These are phyloP conservation scores for Diplocarpon mali DNA, from an alignment of 2,329 filamentous ascomycete species.

Conservation along the genomic window DNA sequence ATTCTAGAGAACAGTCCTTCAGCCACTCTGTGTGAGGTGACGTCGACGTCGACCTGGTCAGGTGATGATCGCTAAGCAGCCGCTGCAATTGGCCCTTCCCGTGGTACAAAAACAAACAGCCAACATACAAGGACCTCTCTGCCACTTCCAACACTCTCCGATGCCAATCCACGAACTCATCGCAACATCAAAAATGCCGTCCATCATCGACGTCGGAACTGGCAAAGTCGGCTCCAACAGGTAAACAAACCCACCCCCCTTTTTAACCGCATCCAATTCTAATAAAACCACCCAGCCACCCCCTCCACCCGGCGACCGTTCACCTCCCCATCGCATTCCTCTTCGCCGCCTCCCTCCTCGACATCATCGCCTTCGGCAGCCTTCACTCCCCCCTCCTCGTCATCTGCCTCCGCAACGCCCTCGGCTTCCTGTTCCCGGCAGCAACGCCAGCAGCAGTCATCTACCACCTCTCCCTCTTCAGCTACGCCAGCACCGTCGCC, in stretches of 20 bases:
- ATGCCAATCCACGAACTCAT: background rate
- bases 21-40: too few species aligned
- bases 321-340: conserved; percentile 14
- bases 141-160: background rate
- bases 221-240: conserved; percentile 2
- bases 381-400: background rate
- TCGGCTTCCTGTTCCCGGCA: conserved; percentile 2
- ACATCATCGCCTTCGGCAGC: background rate
- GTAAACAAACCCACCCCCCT: background rate
- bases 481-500: conserved; percentile 6
- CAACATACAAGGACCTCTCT: too few species aligned
- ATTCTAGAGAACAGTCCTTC: too few species aligned
- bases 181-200: background rate
- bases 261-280: background rate
- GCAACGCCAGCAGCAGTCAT: background rate
- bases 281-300: background rate
- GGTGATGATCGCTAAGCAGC: too few species aligned
- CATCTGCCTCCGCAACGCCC: background rate
- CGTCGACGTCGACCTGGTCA: too few species aligned
- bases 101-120: too few species aligned
- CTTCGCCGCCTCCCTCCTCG: background rate
- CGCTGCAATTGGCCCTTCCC: too few species aligned
- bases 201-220: background rate
- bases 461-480: conserved; percentile 5
- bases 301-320: conserved; percentile 12